Conservation (phyloP, 2,329 filamentous ascomycete genomes). For the Blastomyces parvus region DNA sequence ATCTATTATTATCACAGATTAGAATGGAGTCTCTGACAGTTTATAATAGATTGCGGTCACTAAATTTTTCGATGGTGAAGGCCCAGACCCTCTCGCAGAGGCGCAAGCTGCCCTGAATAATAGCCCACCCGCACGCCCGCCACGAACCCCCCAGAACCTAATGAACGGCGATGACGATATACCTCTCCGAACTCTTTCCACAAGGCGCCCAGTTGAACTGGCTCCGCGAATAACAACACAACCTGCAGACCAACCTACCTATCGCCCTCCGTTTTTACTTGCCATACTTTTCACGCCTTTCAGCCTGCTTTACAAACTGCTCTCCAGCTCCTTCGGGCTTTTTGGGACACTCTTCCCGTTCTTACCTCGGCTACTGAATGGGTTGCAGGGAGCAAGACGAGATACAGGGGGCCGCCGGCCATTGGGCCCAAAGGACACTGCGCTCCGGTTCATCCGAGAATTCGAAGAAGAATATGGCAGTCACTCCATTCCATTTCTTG, state of each 20-base stretch:
- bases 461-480: conserved; percentile 89
- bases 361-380: conserved; percentile 53
- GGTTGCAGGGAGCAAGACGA: conserved; percentile 37
- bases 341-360: conserved; percentile 73
- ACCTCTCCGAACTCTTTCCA: conserved; percentile 31
- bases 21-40: background rate
- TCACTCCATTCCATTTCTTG: conserved; percentile 60
- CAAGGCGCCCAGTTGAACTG: conserved; percentile 44
- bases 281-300: conserved; percentile 74
- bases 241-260: conserved; percentile 53
- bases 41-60: conserved; percentile 77
- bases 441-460: conserved; percentile 77
- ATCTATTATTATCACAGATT: background rate
- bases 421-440: conserved; percentile 76
- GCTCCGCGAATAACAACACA: conserved; percentile 80
- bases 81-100: conserved; percentile 69
- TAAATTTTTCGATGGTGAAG: conserved; percentile 96
- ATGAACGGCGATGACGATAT: conserved; percentile 51
- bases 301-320: conserved; percentile 62
- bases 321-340: conserved; percentile 58
- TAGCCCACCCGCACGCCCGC: conserved; percentile 51
- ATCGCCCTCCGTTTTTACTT: conserved; percentile 64
- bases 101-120: conserved; percentile 55
- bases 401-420: conserved; percentile 63
- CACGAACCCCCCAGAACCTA: conserved; percentile 63